A percentile compares a stretch with the other conserved stretches of the same genome.
Conservation (phyloP, 2,329 filamentous ascomycete species). For the Cercospora citrullina region DNA sequence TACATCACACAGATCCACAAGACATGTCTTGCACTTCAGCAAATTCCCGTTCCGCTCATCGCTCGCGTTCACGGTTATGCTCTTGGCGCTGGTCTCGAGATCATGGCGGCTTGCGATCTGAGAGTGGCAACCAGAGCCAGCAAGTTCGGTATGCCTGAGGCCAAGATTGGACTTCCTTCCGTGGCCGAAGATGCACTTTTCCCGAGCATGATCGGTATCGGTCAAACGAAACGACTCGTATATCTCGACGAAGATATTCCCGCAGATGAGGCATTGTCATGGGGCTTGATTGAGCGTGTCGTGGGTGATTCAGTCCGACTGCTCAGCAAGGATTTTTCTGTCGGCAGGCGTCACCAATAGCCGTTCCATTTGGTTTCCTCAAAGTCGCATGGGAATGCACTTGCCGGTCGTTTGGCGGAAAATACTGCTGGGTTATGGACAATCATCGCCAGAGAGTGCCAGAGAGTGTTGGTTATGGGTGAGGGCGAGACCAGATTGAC, state of each 20-base stretch:
- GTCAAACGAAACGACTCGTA: background rate
- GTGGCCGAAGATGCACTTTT: background rate
- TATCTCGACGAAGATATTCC: background rate
- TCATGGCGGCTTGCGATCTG: background rate
- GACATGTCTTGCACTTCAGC: background rate
- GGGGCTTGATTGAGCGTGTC: background rate
- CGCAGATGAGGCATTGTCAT: background rate
- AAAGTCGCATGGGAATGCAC: too few species aligned
- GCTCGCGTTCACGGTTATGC: background rate
- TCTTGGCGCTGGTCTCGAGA: background rate
- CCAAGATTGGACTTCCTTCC: background rate
- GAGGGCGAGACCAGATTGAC: background rate
- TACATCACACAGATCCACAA: background rate
- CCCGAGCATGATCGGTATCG: background rate
- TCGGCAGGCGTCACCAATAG: too few species aligned
- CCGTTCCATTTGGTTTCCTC: too few species aligned
- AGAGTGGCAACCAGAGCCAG: background rate
- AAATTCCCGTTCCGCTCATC: background rate
- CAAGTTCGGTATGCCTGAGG: background rate
- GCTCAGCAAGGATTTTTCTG: too few species aligned
- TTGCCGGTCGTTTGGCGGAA: too few species aligned
- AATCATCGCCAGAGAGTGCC: too few species aligned
- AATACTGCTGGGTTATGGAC: too few species aligned
- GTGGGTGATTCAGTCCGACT: background rate
- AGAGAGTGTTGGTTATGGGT: background rate